Evolutionary conservation across 139 green algal genomes (phyloP).

Genomic region (Mesotaenium endlicherianum): DNA sequence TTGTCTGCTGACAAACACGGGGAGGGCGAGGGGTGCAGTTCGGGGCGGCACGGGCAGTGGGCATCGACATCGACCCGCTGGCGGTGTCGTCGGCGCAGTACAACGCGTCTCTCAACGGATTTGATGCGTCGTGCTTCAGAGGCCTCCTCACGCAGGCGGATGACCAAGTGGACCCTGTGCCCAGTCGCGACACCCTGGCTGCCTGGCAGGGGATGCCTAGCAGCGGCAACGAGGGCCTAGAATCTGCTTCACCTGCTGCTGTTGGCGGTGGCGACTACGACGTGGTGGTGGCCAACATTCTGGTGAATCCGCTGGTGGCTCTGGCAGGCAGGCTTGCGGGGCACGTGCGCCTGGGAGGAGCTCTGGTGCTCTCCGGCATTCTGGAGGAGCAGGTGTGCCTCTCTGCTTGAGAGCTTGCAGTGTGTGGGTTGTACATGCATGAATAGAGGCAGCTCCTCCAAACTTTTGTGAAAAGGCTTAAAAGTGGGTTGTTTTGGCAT

Average conservation of each 20-base stretch:
- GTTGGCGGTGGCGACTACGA: conserved; percentile 55
- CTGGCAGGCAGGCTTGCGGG: conserved; percentile 10
- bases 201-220: not conserved
- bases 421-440: too few species aligned
- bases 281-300: conserved; percentile 80
- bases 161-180: not conserved
- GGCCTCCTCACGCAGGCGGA: conserved; percentile 40
- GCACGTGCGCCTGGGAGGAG: conserved; percentile 2
- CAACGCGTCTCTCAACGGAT: conserved; percentile 75
- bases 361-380: conserved; percentile 21
- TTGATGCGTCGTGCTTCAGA: conserved; percentile 18
- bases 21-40: not conserved
- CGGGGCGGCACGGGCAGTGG: conserved; percentile 50
- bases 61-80: conserved; percentile 73
- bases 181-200: not conserved
- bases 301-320: conserved; percentile 46
- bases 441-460: too few species aligned
- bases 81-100: conserved; percentile 59
- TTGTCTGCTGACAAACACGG: too few species aligned
- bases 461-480: too few species aligned
- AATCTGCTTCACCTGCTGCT: not conserved
- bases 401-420: not conserved
- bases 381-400: conserved; percentile 20
- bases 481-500: too few species aligned
- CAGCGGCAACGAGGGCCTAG: not conserved